Base-by-base conservation (phyloP, 2,329 filamentous ascomycete species). In the Elsinoe australis region DNA sequence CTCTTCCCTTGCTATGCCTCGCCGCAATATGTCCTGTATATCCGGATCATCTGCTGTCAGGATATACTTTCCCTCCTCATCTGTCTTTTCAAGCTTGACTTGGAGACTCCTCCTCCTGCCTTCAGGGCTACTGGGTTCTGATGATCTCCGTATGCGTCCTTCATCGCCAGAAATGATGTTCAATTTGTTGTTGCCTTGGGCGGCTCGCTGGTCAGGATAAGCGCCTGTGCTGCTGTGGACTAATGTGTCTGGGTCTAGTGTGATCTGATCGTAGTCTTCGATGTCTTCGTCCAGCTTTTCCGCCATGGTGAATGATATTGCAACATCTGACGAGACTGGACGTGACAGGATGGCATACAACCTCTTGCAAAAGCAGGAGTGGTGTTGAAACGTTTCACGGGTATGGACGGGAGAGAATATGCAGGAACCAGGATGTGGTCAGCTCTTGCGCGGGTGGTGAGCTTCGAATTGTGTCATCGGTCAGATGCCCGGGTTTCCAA, bases 21-120 rank as follows among this genome's bases (percentile, higher is more conserved):
- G 60, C 3, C 60, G 60, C 15, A 76, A 55, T 21, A 74, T 67
- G 9, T 72, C 69, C 35, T 64, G 66, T 31, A 75, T 65, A 31
- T 71, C 67, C 0, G 70, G 66, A 51, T 76, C 73, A 46, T 75
- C 70, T 2, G 71, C 67, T 0, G 66, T 73, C 21, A 76, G 59
- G 14, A 69, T 64, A 53, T 75, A 74, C 45, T 67, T 61, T 12
- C 70, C 71, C 47, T 67, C 71, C 44, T 63, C 63, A 29, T 64
- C 64, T 2, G 71, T 70, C 56, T 67, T 64, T 54, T 74, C 67
- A 24, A 75, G 58, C 31, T 67, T 61, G 31, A 75, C 62, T 49
- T 72, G 67, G 32, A 75, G 65, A 56, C 67, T 71, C 52, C 63
- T 66, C 45, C 63, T 58, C 55, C 35, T 39, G 18, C 26, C 35